phyloP scores from a whole-genome alignment of 257 asterid genomes.

The Scutellaria baicalensis region DNA sequence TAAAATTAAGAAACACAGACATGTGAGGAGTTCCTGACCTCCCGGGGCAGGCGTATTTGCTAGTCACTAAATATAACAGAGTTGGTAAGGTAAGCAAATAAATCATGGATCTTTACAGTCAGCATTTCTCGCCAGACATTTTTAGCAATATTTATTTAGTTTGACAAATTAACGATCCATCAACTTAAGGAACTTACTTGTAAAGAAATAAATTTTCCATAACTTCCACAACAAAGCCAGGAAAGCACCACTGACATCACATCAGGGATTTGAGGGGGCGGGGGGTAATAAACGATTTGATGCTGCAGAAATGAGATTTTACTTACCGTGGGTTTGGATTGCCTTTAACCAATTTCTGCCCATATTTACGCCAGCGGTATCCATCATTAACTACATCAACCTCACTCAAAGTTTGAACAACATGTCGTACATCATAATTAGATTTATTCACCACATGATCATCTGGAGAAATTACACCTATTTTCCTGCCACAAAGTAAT shows the following conservation, averaged over 20 bases:
- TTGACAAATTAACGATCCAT: background rate
- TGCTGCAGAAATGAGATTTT: slow-evolving; percentile 11
- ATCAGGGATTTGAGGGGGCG: background rate
- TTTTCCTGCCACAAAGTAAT: slow-evolving; percentile 54
- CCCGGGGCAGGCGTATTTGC: background rate
- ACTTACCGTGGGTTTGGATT: slow-evolving; percentile 91
- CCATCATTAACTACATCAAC: slow-evolving; percentile 82
- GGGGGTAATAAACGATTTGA: background rate
- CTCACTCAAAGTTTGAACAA: slow-evolving; percentile 71
- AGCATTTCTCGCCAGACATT: background rate
- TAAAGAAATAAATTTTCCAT: background rate
- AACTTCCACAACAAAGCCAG: background rate
- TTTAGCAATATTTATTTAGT: background rate
- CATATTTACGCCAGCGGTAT: slow-evolving; percentile 96
- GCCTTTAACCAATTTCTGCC: slow-evolving; percentile 94
- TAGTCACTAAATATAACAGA: background rate
- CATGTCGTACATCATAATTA: slow-evolving; percentile 46
- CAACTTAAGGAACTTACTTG: background rate
- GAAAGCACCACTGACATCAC: background rate
- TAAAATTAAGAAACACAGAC: background rate
- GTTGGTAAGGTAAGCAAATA: background rate
- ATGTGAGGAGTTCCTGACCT: background rate
- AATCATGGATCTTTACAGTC: background rate
- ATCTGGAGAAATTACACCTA: slow-evolving; percentile 28
- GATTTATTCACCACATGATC: slow-evolving; percentile 41